phyloP scores from a whole-genome alignment of 257 asterid genomes.

The Buddleja alternifolia region DNA sequence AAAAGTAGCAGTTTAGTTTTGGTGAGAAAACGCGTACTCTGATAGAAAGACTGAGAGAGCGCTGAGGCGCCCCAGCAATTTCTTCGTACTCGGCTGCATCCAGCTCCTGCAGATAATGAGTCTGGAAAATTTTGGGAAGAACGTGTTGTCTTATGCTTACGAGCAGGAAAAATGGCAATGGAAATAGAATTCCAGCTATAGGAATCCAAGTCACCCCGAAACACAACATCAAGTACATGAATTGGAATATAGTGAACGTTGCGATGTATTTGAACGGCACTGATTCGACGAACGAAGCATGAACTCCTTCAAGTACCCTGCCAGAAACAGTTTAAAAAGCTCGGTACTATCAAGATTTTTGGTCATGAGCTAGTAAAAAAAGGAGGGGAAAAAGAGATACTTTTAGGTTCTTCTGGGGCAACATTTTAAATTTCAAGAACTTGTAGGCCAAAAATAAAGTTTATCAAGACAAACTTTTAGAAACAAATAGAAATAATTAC shows the following conservation, averaged over 20 bases:
- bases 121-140: conserved; percentile 50
- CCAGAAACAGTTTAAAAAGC: no score
- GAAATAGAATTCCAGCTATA: conserved; percentile 63
- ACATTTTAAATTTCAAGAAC: no score
- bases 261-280: conserved; percentile 55
- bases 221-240: conserved; percentile 44
- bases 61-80: conserved; percentile 44
- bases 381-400: no score
- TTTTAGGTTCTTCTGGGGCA: no score
- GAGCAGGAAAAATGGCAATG: conserved; percentile 63
- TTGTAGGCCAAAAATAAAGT: no score
- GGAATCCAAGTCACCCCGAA: conserved; percentile 75
- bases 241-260: conserved; percentile 56
- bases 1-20: neutral
- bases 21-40: conserved; percentile 32
- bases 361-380: no score
- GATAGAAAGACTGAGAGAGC: conserved; percentile 41
- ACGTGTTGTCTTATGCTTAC: conserved; percentile 53
- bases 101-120: conserved; percentile 48
- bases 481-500: no score
- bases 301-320: conserved; percentile 53
- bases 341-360: no score
- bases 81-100: conserved; percentile 74
- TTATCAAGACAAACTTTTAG: no score
- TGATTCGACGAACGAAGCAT: conserved; percentile 61